Evolutionary conservation across 164 flowering plant species (phyloP).

Genomic region (Piper longum): DNA sequence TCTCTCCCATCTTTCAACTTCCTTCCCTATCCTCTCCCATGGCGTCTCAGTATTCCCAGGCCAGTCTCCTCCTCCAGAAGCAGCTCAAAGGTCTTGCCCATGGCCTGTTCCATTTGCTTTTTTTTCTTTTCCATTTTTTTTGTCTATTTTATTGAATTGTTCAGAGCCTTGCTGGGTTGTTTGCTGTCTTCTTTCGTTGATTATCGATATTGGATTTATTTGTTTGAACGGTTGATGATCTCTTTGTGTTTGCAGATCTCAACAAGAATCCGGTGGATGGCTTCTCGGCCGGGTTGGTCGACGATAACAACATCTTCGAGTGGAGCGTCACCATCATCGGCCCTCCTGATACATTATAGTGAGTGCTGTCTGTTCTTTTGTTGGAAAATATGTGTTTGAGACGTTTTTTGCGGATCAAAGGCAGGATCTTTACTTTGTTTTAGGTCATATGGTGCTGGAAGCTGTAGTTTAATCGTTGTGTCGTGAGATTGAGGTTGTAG

Average conservation of each 20-base stretch:
- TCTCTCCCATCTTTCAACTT: too few species aligned
- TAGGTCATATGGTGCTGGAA: neutral
- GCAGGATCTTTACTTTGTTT: neutral
- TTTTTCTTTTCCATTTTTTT: neutral
- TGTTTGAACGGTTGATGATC: neutral
- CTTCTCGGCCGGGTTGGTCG: conserved; percentile 72
- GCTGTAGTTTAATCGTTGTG: neutral
- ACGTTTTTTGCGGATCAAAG: neutral
- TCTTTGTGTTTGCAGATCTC: conserved; percentile 30
- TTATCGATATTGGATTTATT: neutral
- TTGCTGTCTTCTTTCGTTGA: neutral
- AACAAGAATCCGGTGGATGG: conserved; percentile 70
- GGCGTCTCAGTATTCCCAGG: conserved; percentile 32
- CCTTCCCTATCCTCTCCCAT: too few species aligned
- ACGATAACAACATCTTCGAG: conserved; percentile 59
- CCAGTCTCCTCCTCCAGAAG: conserved; percentile 63
- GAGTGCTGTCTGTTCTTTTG: conserved; percentile 6
- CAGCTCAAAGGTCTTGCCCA: conserved; percentile 44
- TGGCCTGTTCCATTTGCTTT: neutral
- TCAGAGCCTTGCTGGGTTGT: neutral
- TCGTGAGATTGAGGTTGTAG: neutral
- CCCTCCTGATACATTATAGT: conserved; percentile 63
- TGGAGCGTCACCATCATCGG: conserved; percentile 79
- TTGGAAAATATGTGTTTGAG: neutral
- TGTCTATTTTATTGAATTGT: neutral